Base-by-base conservation (phyloP, 352 stramenopile genomes). In the Pythium rhizo-oryzae region DNA sequence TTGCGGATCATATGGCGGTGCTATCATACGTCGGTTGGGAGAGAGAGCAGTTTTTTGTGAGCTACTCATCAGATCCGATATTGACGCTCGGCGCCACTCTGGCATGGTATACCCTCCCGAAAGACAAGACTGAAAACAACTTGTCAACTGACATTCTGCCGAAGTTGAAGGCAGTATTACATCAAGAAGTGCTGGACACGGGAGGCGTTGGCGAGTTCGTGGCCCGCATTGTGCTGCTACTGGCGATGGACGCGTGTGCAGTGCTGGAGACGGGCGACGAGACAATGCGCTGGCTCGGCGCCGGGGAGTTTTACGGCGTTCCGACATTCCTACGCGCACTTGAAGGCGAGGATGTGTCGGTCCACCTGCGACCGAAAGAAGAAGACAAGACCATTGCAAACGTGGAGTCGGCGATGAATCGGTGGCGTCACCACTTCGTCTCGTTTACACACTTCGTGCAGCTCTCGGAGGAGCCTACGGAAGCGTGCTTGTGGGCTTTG, bases 391-490 rank as follows among this genome's bases (percentile, higher is more conserved):
- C 8, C 41, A 1, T 43, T 12, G 4, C 75, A 47, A n/a, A 47
- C 41, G 41, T 47, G 41, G 8, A 13, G 11, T n/a, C 11, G 8
- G 41, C 41, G 41, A 47, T 47, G 41, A 7, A 47, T 4, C 11
- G 18, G 41, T 47, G 41, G 41, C 12, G 18, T 3, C 18, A 16
- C 12, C 11, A 57, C 59, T 19, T 58, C 7, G 56, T 80, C 35
- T 59, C 66, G 5, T 76, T 78, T 33, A 73, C 52, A 23, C 66
- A 78, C 16, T 80, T 80, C 35, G 60, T 76, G 39, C 39, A 78
- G 53, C 54, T 80, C 19, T 11, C 21, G 0, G 13, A 63, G 6
- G 44, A 74, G 41, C 74, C 70, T 12, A 65, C 46, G 2, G 54
- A 76, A 24, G 30, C 66, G 2, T 74, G 63, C 28, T 12, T 78